These are phyloP conservation scores for Escovopsis sp. DNA, from an alignment of 2,329 filamentous ascomycete genomes.

Conservation along the genomic window DNA sequence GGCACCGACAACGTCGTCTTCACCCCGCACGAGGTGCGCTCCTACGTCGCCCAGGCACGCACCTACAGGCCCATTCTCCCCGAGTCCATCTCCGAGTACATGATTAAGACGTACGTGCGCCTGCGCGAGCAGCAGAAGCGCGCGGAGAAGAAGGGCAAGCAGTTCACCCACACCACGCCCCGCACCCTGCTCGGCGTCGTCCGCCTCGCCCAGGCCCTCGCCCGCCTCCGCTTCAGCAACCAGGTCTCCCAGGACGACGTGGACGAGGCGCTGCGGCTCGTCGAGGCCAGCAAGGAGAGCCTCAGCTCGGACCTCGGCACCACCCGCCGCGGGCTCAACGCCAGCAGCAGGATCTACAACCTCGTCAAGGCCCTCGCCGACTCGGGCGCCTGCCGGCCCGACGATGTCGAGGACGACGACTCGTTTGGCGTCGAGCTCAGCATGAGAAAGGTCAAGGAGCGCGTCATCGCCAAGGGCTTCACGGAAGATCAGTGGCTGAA, in stretches of 20 bases:
- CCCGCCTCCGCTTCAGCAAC: slow-evolving; percentile 76
- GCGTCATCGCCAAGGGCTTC: slow-evolving; percentile 91
- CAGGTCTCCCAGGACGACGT: slow-evolving; percentile 83
- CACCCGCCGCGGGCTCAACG: slow-evolving; percentile 54
- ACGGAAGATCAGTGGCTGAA: slow-evolving; percentile 83
- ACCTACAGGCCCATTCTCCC: slow-evolving; percentile 80
- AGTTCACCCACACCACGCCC: slow-evolving; percentile 86
- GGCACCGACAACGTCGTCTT: slow-evolving; percentile 54
- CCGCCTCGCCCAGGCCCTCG: slow-evolving; percentile 84
- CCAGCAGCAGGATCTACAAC: slow-evolving; percentile 86
- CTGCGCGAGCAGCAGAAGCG: slow-evolving; percentile 85
- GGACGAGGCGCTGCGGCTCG: slow-evolving; percentile 79
- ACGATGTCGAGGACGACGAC: slow-evolving; percentile 42
- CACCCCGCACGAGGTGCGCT: slow-evolving; percentile 80
- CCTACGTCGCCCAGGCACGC: slow-evolving; percentile 87
- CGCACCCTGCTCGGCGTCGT: slow-evolving; percentile 87
- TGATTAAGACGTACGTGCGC: slow-evolving; percentile 91
- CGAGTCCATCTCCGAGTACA: slow-evolving; percentile 79
- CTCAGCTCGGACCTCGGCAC: slow-evolving; percentile 56
- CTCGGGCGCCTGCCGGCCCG: slow-evolving; percentile 69
- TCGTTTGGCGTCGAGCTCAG: slow-evolving; percentile 54
- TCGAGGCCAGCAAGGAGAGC: slow-evolving; percentile 88
- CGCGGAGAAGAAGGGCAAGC: slow-evolving; percentile 80
- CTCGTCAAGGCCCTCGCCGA: slow-evolving; percentile 81
- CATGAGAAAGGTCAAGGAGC: slow-evolving; percentile 75